A percentile compares a stretch with the other conserved stretches of the same genome.
Conservation (phyloP, 2,329 filamentous ascomycete genomes). For the Penicillium frequentans region DNA sequence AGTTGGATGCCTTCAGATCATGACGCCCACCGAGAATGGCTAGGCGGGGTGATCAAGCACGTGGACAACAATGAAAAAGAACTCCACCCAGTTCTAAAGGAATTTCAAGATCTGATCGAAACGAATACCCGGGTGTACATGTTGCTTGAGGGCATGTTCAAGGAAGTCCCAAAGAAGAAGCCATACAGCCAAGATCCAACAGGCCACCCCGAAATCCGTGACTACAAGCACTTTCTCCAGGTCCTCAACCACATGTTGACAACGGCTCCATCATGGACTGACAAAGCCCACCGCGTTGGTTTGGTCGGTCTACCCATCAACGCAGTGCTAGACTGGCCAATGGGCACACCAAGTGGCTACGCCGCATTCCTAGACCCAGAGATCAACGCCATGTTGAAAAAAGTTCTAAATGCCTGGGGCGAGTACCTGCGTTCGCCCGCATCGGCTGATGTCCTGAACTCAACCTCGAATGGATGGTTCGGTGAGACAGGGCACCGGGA, state of each 20-base stretch:
- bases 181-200: conserved; percentile 64
- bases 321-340: conserved; percentile 60
- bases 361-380: conserved; percentile 55
- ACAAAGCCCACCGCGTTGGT: conserved; percentile 35
- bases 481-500: conserved; percentile 51
- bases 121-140: conserved; percentile 63
- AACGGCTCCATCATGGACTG: conserved; percentile 32
- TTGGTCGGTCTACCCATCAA: conserved; percentile 59
- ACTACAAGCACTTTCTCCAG: conserved; percentile 66
- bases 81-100: conserved; percentile 61
- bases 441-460: conserved; percentile 53
- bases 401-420: conserved; percentile 57
- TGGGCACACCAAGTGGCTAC: conserved; percentile 56
- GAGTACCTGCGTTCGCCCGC: conserved; percentile 52
- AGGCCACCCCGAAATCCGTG: conserved; percentile 61
- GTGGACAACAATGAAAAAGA: conserved; percentile 52
- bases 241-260: conserved; percentile 59
- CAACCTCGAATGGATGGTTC: conserved; percentile 55
- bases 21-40: conserved; percentile 62
- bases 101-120: conserved; percentile 68
- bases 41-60: conserved; percentile 57
- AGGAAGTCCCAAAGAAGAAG: conserved; percentile 61
- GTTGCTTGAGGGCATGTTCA: conserved; percentile 68
- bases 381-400: conserved; percentile 55
- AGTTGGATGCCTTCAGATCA: conserved; percentile 66